Base-by-base conservation (phyloP, 768 basidiomycete genomes). In the Collybia nuda region DNA sequence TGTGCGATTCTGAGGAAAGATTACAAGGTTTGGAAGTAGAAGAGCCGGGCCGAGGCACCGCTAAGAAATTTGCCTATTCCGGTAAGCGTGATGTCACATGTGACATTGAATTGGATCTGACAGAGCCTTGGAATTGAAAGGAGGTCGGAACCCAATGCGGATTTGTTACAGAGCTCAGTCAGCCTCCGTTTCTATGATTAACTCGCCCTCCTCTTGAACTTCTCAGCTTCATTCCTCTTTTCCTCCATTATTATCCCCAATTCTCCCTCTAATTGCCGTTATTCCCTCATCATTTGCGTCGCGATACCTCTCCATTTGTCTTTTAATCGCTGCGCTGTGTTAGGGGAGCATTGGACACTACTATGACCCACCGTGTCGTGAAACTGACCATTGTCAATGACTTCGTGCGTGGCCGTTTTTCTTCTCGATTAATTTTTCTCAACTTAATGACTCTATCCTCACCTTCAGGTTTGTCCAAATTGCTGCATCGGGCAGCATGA, bases 401-500 rank as follows among this genome's bases (percentile, higher is more conserved):
- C 63, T 74, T 80, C 46, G 78, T 78, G 54, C 38, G 50, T 48
- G 44, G 14, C 44, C 44, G 11, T 28, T 41, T 28, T 42, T 55
- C 40, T 56, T 46, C 35, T 5, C 32, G 32, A 32, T 32, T 32
- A 3, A 32, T 21, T 28, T 28, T 22, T 44, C 40, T 17, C 39
- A 42, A 47, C 43, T 22, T 46, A 22, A 35, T 57, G 45, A 46
- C 28, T 24, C 43, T 38, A 39, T 44, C 37, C 48, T 15, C 14
- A 22, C 14, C 14, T 37, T 23, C 55, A 81, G 79, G 68, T 71
- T 44, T 81, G 79, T 57, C 67, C 73, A 28, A 79, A 77, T 60
- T 82, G 80, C 63, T 80, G 72, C 56, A 67, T 81, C 39, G 73
- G 73, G 14, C 75, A 81, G 57, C 74, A 78, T 58, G 80, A 82